Evolutionary conservation across 1,284 basidiomycete genomes (phyloP), one percentile per base, ranked within the genome.

Genomic region (Dichomitus squalens): DNA sequence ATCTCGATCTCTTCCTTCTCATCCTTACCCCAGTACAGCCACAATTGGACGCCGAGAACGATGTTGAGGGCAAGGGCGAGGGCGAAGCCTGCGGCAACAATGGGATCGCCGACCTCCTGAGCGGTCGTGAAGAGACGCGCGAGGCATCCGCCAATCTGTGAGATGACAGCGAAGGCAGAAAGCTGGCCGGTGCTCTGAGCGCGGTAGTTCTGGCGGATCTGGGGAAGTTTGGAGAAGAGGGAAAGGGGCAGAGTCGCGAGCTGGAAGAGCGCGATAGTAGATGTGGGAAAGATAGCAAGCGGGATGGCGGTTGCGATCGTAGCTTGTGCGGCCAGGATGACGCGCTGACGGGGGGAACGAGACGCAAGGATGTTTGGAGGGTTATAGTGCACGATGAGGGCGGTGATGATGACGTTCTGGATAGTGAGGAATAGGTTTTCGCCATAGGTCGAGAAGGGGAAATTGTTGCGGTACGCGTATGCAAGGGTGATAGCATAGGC

Each of bases 401-500:
- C 77, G 29, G 90, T 92, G 71, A 95, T 92, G 73, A 90, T 64
- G 63, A 88, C 79, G 75, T 95, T 95, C 72, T 95, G 93, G 44
- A 93, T 67, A 23, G 91, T 88, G 53, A 96, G 82, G 81, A 95
- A 95, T 60, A 93, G 72, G 77, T 95, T 96, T 73, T 96, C 94
- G 68, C 96, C 96, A 64, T 97, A 98, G 0, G 96, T 97, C 35
- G 92, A 94, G 79, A 97, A 96, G 0, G 96, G 94, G 72, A 96
- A 95, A 21, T 79, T 73, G 69, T 91, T 89, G 38, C 93, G 81
- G 61, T 86, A 86, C 3, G 93, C 90, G 75, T 98, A 98, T n/a
- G 84, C 83, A 38, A 93, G 81, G 0, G 87, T 93, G 69, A 97
- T 93, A 38, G 88, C 90, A 68, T 96, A 96, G 0, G 92, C 83